These are phyloP conservation scores for Fistulifera pelliculosa DNA, from an alignment of 108 stramenopile species.

Conservation along the genomic window DNA sequence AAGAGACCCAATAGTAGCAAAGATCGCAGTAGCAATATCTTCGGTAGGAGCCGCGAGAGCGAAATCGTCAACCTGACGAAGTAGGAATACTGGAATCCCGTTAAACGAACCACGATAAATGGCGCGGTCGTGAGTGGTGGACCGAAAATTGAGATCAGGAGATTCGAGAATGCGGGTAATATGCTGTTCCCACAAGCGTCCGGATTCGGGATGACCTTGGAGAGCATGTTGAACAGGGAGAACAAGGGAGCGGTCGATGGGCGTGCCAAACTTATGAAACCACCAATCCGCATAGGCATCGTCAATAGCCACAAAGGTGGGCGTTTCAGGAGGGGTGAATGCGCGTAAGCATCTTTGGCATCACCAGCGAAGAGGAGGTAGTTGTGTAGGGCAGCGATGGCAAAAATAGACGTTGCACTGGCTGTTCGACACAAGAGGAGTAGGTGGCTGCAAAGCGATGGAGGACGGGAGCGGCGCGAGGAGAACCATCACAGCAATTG, in stretches of 20 bases:
- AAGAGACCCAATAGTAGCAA: not conserved
- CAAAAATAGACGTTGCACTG: conserved; percentile 19
- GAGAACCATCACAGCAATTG: conserved; percentile 20
- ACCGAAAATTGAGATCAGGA: conserved; percentile 10
- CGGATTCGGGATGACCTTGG: conserved; percentile 23
- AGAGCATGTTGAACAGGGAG: conserved; percentile 17
- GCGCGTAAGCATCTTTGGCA: conserved; percentile 28
- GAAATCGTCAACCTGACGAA: conserved; percentile 42
- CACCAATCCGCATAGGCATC: conserved; percentile 26
- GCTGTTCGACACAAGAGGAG: conserved; percentile 24
- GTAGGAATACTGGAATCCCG: conserved; percentile 16
- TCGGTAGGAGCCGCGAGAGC: conserved; percentile 14
- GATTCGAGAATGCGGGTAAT: conserved; percentile 19
- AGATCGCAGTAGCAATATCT: not conserved
- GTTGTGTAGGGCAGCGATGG: conserved; percentile 15
- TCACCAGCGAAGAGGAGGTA: conserved; percentile 16
- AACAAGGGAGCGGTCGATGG: conserved; percentile 12
- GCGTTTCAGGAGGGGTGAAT: conserved; percentile 18
- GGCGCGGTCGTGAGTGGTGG: conserved; percentile 30
- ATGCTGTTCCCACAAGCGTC: conserved; percentile 16
- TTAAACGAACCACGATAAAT: conserved; percentile 14
- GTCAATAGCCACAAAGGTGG: conserved; percentile 22
- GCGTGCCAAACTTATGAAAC: not conserved
- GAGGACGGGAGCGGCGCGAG: conserved; percentile 15
- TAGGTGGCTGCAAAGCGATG: conserved; percentile 12